Conservation (phyloP, 805 yeast species). For the Kluyveromyces starmeri region DNA sequence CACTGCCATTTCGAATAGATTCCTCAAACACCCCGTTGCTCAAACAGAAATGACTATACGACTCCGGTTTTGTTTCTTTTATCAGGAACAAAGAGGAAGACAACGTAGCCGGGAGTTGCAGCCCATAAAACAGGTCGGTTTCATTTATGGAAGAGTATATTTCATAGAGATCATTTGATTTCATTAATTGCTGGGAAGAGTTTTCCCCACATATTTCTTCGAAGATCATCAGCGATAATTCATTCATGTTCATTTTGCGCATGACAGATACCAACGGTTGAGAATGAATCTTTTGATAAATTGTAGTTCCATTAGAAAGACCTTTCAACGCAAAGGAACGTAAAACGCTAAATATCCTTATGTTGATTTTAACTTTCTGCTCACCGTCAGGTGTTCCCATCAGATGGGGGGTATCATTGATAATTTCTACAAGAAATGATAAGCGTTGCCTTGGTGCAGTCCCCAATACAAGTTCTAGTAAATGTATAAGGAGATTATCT, state of each 20-base stretch:
- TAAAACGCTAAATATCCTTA: constrained; percentile 22
- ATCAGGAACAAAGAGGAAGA: constrained; percentile 41
- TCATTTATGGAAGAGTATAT: constrained; percentile 52
- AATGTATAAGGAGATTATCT: not conserved
- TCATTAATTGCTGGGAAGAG: constrained; percentile 4
- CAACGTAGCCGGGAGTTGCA: constrained; percentile 50
- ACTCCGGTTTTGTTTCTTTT: constrained; percentile 23
- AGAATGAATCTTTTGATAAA: constrained; percentile 18
- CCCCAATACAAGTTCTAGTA: not conserved
- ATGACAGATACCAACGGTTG: constrained; percentile 17
- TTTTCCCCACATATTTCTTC: constrained; percentile 25
- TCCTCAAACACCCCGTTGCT: constrained; percentile 48
- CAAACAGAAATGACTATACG: constrained; percentile 40
- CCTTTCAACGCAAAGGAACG: constrained; percentile 18
- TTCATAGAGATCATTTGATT: constrained; percentile 12
- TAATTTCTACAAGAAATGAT: constrained; percentile 1
- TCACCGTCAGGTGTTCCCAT: constrained; percentile 4
- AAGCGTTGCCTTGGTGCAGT: not conserved
- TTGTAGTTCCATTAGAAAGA: constrained; percentile 9
- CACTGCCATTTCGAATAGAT: not conserved
- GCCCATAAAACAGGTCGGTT: constrained; percentile 54
- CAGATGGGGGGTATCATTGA: constrained; percentile 6
- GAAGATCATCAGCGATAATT: constrained; percentile 29
- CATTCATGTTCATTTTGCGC: constrained; percentile 13
- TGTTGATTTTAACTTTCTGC: constrained; percentile 10